phyloP scores from a whole-genome alignment of 768 basidiomycete species.

The Dacryopinax spathularia region DNA sequence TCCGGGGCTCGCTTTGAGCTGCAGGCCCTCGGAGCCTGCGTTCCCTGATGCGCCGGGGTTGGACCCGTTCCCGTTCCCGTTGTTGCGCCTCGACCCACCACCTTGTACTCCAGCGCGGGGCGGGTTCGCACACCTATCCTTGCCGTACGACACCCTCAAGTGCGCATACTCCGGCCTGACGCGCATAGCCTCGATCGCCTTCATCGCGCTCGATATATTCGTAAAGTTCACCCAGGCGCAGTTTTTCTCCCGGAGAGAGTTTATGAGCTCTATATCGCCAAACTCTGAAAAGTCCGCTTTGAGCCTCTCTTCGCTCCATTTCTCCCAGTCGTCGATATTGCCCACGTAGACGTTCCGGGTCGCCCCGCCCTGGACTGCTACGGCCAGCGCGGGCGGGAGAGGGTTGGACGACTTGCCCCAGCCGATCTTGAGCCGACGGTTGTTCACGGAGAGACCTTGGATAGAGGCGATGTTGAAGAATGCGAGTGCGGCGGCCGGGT shows the following conservation, averaged over 20 bases:
- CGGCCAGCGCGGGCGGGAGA: slow-evolving; percentile 63
- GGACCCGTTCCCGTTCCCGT: not conserved
- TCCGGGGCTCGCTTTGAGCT: not conserved
- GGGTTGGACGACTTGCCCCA: slow-evolving; percentile 97
- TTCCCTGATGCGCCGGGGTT: not conserved
- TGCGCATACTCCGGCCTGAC: slow-evolving; percentile 78
- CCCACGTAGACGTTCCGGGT: slow-evolving; percentile 96
- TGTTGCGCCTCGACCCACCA: slow-evolving; percentile 2
- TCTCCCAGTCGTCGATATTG: slow-evolving; percentile 88
- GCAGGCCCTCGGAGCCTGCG: not conserved
- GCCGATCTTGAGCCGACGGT: slow-evolving; percentile 87
- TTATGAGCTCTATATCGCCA: slow-evolving; percentile 93
- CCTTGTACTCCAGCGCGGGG: slow-evolving; percentile 35
- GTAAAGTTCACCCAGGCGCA: slow-evolving; percentile 95
- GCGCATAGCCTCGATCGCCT: slow-evolving; percentile 95
- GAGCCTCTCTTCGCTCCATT: slow-evolving; percentile 76
- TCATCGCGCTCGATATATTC: slow-evolving; percentile 87
- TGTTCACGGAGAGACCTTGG: slow-evolving; percentile 81
- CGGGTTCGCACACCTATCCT: slow-evolving; percentile 89
- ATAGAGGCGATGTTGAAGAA: slow-evolving; percentile 88
- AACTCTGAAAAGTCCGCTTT: slow-evolving; percentile 89
- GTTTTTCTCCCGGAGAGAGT: slow-evolving; percentile 91
- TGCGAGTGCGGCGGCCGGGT: slow-evolving; percentile 79
- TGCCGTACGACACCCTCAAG: slow-evolving; percentile 85
- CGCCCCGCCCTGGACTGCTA: slow-evolving; percentile 84